Conservation (phyloP, 1,284 basidiomycete genomes). For the Leccinum ponderosum region DNA sequence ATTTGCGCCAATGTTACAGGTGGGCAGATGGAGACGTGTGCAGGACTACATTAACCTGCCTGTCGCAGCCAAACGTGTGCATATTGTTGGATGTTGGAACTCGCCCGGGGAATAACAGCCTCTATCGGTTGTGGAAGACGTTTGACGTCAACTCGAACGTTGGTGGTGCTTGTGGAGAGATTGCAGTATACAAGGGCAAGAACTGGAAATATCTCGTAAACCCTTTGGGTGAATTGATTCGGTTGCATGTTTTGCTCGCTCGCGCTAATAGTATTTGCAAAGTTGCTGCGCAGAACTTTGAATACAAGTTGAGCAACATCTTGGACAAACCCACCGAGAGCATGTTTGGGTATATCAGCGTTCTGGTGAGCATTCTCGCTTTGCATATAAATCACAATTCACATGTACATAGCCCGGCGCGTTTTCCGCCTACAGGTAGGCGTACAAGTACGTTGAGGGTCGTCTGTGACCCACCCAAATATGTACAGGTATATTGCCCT, state of each 20-base stretch:
- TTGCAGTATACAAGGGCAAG: conserved; percentile 90
- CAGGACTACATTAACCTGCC: conserved; percentile 1
- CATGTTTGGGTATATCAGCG: conserved; percentile 91
- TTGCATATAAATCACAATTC: conserved; percentile 7
- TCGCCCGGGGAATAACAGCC: conserved; percentile 77
- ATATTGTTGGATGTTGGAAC: conserved; percentile 94
- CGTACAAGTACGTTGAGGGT: not conserved
- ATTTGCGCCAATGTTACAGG: conserved; percentile 74
- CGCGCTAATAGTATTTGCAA: conserved; percentile 8
- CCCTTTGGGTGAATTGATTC: conserved; percentile 65
- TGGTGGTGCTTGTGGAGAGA: conserved; percentile 94
- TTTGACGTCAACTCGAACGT: conserved; percentile 94
- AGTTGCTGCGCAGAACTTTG: conserved; percentile 95
- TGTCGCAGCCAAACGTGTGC: conserved; percentile 78
- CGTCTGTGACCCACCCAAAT: conserved; percentile 2
- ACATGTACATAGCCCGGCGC: conserved; percentile 74
- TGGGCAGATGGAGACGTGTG: conserved; percentile 24
- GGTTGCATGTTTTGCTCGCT: not conserved
- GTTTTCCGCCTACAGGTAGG: conserved; percentile 84
- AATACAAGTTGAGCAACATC: conserved; percentile 92
- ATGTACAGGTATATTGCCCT: conserved; percentile 75
- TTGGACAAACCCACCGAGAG: conserved; percentile 94
- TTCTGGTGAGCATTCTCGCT: conserved; percentile 51
- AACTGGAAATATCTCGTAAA: conserved; percentile 81
- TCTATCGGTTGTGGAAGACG: conserved; percentile 94